Conservation (phyloP, 805 yeast species). For the Lachancea meyersii region DNA sequence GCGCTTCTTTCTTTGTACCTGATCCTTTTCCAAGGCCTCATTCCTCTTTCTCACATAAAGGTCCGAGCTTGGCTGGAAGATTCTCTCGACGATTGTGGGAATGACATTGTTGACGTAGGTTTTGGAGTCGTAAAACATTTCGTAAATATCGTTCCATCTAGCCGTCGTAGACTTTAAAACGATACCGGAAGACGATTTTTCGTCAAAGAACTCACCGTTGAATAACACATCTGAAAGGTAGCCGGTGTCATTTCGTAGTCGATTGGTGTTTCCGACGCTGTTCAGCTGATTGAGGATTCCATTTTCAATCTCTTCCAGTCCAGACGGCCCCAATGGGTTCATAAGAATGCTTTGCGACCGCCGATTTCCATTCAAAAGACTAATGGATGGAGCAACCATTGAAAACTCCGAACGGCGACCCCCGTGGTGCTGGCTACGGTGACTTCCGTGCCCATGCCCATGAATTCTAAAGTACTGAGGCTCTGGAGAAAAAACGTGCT, state of each 20-base stretch:
- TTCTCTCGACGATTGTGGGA: slow-evolving; percentile 40
- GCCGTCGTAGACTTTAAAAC: slow-evolving; percentile 45
- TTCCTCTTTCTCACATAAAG: slow-evolving; percentile 24
- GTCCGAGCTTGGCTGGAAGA: slow-evolving; percentile 45
- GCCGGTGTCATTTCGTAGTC: slow-evolving; percentile 23
- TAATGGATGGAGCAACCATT: slow-evolving; percentile 25
- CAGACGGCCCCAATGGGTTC: slow-evolving; percentile 31
- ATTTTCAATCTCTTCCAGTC: slow-evolving; percentile 31
- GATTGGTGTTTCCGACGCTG: slow-evolving; percentile 22
- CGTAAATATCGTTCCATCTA: slow-evolving; percentile 60
- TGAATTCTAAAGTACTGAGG: slow-evolving; percentile 28
- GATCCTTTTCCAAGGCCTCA: slow-evolving; percentile 27
- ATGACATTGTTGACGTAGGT: slow-evolving; percentile 34
- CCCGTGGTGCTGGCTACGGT: slow-evolving; percentile 15
- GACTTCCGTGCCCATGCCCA: slow-evolving; percentile 7
- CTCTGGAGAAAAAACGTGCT: slow-evolving; percentile 29
- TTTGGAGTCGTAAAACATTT: slow-evolving; percentile 44
- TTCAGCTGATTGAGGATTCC: slow-evolving; percentile 25
- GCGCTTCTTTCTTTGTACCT: slow-evolving; percentile 27
- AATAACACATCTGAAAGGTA: slow-evolving; percentile 28
- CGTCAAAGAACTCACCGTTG: slow-evolving; percentile 30
- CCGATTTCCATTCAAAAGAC: slow-evolving; percentile 25
- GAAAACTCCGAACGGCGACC: slow-evolving; percentile 22
- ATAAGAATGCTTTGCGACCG: slow-evolving; percentile 27
- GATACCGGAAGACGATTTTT: slow-evolving; percentile 28